Evolutionary conservation across 495 filamentous ascomycete genomes (phyloP), one percentile per base, ranked within the genome.

Genomic region (Eremomyces bilateralis): DNA sequence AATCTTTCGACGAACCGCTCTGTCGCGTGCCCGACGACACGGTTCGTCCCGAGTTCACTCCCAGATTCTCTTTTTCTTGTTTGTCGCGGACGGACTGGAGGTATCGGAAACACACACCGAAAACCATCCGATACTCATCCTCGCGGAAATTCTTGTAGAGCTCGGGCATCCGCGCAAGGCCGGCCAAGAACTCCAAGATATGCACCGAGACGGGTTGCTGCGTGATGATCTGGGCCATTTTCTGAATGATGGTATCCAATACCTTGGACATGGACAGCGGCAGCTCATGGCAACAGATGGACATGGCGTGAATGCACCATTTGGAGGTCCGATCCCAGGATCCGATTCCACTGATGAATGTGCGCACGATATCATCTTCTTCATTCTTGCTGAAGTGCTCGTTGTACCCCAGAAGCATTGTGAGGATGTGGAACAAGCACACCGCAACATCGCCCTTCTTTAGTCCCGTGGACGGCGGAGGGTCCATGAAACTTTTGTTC

Each of bases 141-240:
- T 84, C 76, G 13, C 74, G 63, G 42, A 94, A 76, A 47, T 90
- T 92, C 45, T 71, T 66, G 51, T 82, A 92, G 2, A 95, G 63
- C 34, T 79, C 69, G 6, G 80, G 80, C 28, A 93, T 51, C 15
- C 88, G 73, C 19, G 85, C 81, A 17, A 99, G 66, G 29, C 80
- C 73, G 5, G 77, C 73, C 21, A 95, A 56, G 46, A 95, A 95
- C 44, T 95, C 90, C 33, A 99, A 60, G 31, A 95, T 88, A 48
- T 95, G 85, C 33, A 94, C 74, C 12, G 84, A 80, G 35, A 93
- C 73, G 31, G 81, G 67, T 2, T 79, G 73, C 46, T 93, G 80
- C 8, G 85, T 94, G 46, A 95, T 91, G 40, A 93, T 80, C 46
- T 85, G 81, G 4, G 84, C 73, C 76, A 95, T 90, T 47, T 75